phyloP scores from a whole-genome alignment of 2,329 filamentous ascomycete genomes.

The Colletotrichum incanum region DNA sequence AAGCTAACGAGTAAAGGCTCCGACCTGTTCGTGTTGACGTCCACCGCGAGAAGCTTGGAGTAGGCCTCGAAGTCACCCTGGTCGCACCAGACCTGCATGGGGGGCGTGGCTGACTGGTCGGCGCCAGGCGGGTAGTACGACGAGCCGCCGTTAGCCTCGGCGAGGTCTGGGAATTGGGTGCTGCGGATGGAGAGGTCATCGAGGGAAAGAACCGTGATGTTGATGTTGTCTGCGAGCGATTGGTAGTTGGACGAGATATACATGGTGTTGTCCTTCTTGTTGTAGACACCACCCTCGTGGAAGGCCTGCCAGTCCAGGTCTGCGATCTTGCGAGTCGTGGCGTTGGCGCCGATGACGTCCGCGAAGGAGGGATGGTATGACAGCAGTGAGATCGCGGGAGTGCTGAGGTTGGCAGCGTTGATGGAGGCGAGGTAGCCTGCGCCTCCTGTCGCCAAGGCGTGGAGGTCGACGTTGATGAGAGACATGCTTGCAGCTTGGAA shows the following conservation, averaged over 20 bases:
- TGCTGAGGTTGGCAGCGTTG: conserved; percentile 32
- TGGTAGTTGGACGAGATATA: conserved; percentile 43
- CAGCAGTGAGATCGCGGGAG: conserved; percentile 38
- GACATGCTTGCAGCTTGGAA: conserved; percentile 36
- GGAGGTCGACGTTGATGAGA: conserved; percentile 38
- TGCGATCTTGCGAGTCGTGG: conserved; percentile 37
- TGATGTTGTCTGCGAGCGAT: conserved; percentile 40
- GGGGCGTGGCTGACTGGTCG: conserved; percentile 39
- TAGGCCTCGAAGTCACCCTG: conserved; percentile 35
- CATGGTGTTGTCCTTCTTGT: conserved; percentile 41
- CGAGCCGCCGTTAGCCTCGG: conserved; percentile 46
- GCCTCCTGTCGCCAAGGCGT: conserved; percentile 38
- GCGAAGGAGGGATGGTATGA: conserved; percentile 37
- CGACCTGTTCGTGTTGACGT: conserved; percentile 44
- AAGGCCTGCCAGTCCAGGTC: conserved; percentile 42
- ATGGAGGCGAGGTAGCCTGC: conserved; percentile 41
- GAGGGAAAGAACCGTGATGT: conserved; percentile 45
- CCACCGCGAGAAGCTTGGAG: conserved; percentile 42
- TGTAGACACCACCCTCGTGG: conserved; percentile 44
- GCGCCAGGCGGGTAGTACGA: conserved; percentile 45
- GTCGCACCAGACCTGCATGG: conserved; percentile 45
- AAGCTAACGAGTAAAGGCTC: conserved; percentile 35
- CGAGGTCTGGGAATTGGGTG: conserved; percentile 44
- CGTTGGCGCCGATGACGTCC: conserved; percentile 35
- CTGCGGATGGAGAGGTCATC: conserved; percentile 44